Evolutionary conservation across 768 basidiomycete genomes (phyloP), one percentile per base, ranked within the genome.

Genomic region (Pholiota molesta): DNA sequence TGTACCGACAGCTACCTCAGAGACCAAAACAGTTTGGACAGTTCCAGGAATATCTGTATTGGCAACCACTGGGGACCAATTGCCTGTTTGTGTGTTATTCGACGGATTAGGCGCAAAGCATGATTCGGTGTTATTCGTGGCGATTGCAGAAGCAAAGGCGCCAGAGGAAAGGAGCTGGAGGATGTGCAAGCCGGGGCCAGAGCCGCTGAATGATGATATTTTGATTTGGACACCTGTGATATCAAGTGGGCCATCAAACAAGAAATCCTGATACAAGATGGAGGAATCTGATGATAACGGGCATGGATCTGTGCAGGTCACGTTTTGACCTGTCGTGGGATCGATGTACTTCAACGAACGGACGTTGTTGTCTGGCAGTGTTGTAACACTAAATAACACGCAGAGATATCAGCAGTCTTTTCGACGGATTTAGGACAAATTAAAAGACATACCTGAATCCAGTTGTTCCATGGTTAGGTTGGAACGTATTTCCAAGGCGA

Each of bases 121-220:
- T 1, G 92, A 91, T 42, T 78, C 70, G 4, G 74, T 76, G 68
- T 95, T 93, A 57, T 87, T 79, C 16, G 70, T 70, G 55, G 75
- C 71, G 58, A 92, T 75, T 1, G 94, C 85, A 1, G 94, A 94
- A 13, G 90, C 93, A 68, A 92, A 96, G 16, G 95, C 91, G 62
- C 97, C 97, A 17, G 93, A 89, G 2, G 94, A 95, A 19, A 99
- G 86, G 16, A 99, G 79, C 69, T 99, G 94, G n/a, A 99, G 72
- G 55, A 97, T 80, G 72, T 97, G 95, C 35, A 99, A 77, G 45
- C 96, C 97, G 3, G 93, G 85, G 8, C 87, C 85, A 9, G 79
- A 74, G 39, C 95, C 97, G 49, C 78, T 82, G 83, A 90, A 97
- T 52, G 81, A 77, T 8, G 89, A 86, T 19, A 99, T 79, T 58